Conservation (phyloP, 2,329 filamentous ascomycete genomes). For the Colletotrichum abscissum region DNA sequence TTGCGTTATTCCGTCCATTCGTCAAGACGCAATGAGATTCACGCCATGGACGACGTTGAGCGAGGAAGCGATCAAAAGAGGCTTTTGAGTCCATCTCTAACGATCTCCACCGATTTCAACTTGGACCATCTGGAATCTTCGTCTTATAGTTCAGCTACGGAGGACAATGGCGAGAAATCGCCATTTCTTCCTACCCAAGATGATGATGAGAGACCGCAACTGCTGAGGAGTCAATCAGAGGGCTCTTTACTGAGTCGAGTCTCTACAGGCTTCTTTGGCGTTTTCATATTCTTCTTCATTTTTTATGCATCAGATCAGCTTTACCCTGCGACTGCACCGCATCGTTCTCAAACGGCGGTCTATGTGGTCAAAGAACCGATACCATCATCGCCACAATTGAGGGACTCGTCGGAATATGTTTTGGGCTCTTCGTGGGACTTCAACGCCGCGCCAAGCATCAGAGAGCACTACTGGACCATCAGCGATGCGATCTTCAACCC, state of each 20-base stretch:
- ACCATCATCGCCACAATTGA: constrained; percentile 39
- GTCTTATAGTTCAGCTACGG: not conserved
- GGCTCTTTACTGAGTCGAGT: not conserved
- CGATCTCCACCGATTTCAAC: not conserved
- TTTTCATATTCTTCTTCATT: constrained; percentile 2
- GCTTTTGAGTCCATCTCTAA: not conserved
- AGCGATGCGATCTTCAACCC: constrained; percentile 68
- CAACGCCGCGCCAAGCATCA: constrained; percentile 56
- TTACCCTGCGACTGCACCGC: not conserved
- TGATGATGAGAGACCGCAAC: not conserved
- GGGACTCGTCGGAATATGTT: constrained; percentile 62
- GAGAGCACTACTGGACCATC: constrained; percentile 72
- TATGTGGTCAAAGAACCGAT: not conserved
- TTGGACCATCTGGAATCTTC: not conserved
- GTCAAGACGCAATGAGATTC: not conserved
- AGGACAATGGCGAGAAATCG: constrained; percentile 20
- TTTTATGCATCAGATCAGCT: constrained; percentile 6
- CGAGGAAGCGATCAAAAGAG: constrained; percentile 1
- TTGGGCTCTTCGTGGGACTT: constrained; percentile 68
- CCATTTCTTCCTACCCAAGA: constrained; percentile 8
- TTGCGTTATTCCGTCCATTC: not conserved
- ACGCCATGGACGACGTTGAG: constrained; percentile 15
- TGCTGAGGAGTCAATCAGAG: not conserved
- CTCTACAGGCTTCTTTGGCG: not conserved
- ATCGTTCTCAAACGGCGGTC: not conserved